Base-by-base conservation (phyloP, 2,329 filamentous ascomycete species). In the Aspergillus sojae region DNA sequence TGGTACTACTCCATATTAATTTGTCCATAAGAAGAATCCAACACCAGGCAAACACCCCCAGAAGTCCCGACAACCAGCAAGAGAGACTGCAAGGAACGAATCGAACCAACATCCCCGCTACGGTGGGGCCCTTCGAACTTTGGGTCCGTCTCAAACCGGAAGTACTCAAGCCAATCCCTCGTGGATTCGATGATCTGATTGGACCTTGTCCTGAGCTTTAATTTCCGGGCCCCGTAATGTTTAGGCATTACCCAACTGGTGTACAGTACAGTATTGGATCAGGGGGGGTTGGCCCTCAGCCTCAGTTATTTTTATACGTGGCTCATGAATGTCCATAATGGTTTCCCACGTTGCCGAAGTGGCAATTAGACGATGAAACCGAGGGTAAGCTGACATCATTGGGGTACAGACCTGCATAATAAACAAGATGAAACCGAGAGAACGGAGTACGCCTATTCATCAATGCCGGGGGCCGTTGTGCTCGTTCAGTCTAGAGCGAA, bases 191-290 rank as follows among this genome's bases (percentile, higher is more conserved):
- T 5, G 0, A 9, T 10, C 26, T 34, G 28, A 52, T 52, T 52
- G 48, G 48, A n/a, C 4, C 3, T 5, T 12, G 11, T 14, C 1
- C 3, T 23, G 52, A 55, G 52, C 32, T 55, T 55, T 55, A 55
- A 55, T 55, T 55, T 55, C 52, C 52, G 52, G 52, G 32, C 21
- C 50, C 50, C 50, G 36, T 16, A n/a, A 32, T 54, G 14, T 54
- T 36, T 54, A n/a, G 32, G 19, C n/a, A 26, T 39, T 39, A 55
- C 52, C 52, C 11, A 39, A 55, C 32, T 16, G 11, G 52, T 28
- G 26, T 28, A 28, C 26, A 28, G 26, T 55, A 54, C 50, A 54
- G 19, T 54, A 36, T 5, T 52, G 14, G 26, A 36, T 34, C 52
- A 54, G 30, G 16, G 30, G 23, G 32, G 23, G 12, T 19, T 26